Evolutionary conservation across 2,329 filamentous ascomycete species (phyloP), one percentile per base, ranked within the genome.

Genomic region (Gremmenia infestans): DNA sequence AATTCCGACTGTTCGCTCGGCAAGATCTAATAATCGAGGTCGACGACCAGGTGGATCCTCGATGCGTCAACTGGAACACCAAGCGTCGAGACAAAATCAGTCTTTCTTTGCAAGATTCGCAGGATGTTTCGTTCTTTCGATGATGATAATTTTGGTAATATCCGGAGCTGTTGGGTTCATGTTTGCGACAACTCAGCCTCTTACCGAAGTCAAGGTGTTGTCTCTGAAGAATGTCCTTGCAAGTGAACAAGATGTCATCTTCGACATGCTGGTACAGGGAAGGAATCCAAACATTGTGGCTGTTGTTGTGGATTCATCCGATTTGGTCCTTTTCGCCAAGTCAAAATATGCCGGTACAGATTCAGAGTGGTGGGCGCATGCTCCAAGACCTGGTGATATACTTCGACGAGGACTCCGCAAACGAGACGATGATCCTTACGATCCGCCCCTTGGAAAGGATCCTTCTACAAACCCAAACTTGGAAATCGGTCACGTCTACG

Each of bases 281-380:
- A 80, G 93, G 65, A 99, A 99, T 69, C 92, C 93, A 1, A 99
- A 97, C 65, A 85, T 97, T 42, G 88, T 97, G 40, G 85, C 91
- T 2, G 88, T 99, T 43, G 88, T 88, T 2, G 84, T 99, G 39
- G 86, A 89, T 60, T 86, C 92, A 48, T 87, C 95, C 68, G 91
- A 97, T 69, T 79, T 97, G 55, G 91, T 95, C 67, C 82, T 99
- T 35, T 97, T 97, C 72, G 94, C 94, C 32, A 96, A 95, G 72
- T 97, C 91, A 57, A 90, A 89, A 58, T 89, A 93, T 68, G 88
- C 93, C 12, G 89, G 89, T n/a, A 80, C 78, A 7, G 82, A 85
- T 64, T 57, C 60, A 1, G 65, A 71, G 66, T 84, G 82, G 81
- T 80, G 81, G 78, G 75, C 76, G 19, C 70, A 72, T 59, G 76